Percentiles rank a stretch among this genome's conserved stretches.
phyloP scores from a whole-genome alignment of 306 rosid genomes.

The Vachellia pachyceras region DNA sequence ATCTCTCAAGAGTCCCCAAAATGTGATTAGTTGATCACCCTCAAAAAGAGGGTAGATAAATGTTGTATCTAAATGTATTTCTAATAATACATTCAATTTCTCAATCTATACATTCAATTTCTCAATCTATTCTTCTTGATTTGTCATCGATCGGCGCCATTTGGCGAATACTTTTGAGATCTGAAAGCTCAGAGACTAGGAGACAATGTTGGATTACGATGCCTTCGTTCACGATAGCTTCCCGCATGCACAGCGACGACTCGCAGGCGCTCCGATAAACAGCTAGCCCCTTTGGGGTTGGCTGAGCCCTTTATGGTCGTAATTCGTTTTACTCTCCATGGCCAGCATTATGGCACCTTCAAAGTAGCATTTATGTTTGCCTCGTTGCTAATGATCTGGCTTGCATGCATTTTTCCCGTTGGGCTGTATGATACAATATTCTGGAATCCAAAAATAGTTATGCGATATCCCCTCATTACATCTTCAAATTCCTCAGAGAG shows the following conservation, averaged over 20 bases:
- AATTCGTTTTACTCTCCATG: no score
- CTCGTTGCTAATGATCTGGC: constrained; percentile 71
- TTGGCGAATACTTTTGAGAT: not conserved
- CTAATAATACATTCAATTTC: no score
- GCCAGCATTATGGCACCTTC: constrained; percentile 83
- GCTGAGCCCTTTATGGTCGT: constrained; percentile 40
- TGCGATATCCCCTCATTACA: no score
- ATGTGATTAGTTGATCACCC: no score
- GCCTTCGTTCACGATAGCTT: not conserved
- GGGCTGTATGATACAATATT: no score
- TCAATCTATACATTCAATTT: no score
- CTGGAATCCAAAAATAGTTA: no score
- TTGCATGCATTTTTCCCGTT: no score
- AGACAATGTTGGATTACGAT: not conserved
- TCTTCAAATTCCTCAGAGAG: constrained; percentile 66
- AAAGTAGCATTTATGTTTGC: constrained; percentile 79
- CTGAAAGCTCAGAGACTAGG: not conserved
- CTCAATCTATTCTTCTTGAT: no score
- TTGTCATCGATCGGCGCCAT: not conserved
- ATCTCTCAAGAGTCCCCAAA: no score
- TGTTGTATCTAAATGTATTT: no score
- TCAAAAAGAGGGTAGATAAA: no score
- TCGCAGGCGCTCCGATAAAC: not conserved
- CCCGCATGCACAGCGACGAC: not conserved
- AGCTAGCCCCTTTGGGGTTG: not conserved